Evolutionary conservation across 2,329 filamentous ascomycete genomes (phyloP), one percentile per base, ranked within the genome.

Genomic region (Exophiala viscosa): DNA sequence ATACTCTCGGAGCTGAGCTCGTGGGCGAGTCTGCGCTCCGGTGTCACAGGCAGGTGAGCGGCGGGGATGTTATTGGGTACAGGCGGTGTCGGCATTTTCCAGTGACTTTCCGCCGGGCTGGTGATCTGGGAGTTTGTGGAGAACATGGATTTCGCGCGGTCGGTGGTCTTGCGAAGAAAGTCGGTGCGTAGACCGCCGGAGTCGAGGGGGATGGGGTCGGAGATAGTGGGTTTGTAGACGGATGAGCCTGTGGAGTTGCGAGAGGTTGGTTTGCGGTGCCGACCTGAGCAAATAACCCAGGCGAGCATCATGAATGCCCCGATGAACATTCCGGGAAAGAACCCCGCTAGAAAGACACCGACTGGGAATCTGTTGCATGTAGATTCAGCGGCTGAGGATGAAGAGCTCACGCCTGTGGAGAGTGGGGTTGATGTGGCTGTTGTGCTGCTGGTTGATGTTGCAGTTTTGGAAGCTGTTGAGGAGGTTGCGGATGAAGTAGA

Each of bases 251-350:
- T 36, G 5, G 57, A 55, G 45, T 42, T 34, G 14, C 54, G 50
- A 7, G 42, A 36, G 33, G 45, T 44, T 2, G 59, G 52, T 40
- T 60, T 61, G 9, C 46, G 52, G 23, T 58, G 50, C 15, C 66
- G 65, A 44, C 71, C 65, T 48, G 72, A 59, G 58, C 67, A 72
- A 49, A 68, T 65, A 34, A 68, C 61, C 50, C 84, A 65, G 68
- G 76, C 59, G 77, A 82, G 33, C 80, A 80, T 63, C 70, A 75
- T 33, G 73, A 85, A 42, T 69, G 69, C 67, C 5, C 74, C 74
- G 23, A 70, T 65, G n/a, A 74, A 47, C 13, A 72, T 61, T 5
- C 74, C 74, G 2, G 74, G 70, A 59, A 76, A 74, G 62, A 77
- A 74, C 14, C 74, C 74, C 7, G 70, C 73, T 31, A 69, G 52